phyloP scores from a whole-genome alignment of 345 rosid genomes.

The Arabidopsis suecica region DNA sequence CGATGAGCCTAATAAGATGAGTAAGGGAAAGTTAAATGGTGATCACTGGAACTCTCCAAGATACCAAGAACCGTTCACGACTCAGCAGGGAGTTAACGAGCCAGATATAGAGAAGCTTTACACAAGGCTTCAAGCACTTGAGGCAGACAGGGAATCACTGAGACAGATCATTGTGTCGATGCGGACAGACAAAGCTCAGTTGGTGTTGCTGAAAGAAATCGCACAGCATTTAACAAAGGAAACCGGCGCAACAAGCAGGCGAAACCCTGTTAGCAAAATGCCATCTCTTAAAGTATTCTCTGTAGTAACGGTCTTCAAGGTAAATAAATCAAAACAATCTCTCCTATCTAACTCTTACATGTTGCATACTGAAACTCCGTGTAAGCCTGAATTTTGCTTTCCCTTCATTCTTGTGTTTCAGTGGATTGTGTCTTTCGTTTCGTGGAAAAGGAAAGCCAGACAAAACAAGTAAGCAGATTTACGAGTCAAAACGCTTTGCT shows the following conservation, averaged over 20 bases:
- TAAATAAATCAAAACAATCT: slow-evolving; percentile 28
- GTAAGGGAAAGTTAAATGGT: slow-evolving; percentile 45
- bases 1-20: slow-evolving; percentile 35
- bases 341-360: slow-evolving; percentile 11
- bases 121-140: slow-evolving; percentile 91
- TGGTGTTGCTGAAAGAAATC: slow-evolving; percentile 85
- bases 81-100: slow-evolving; percentile 61
- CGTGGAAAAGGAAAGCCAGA: slow-evolving; percentile 83
- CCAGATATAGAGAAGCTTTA: slow-evolving; percentile 85
- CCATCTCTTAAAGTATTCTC: slow-evolving; percentile 54
- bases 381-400: slow-evolving; percentile 8
- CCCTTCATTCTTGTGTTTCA: slow-evolving; percentile 46
- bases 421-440: slow-evolving; percentile 81
- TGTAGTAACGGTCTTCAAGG: slow-evolving; percentile 75
- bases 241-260: slow-evolving; percentile 57
- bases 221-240: slow-evolving; percentile 89
- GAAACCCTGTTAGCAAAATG: slow-evolving; percentile 51
- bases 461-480: slow-evolving; percentile 71
- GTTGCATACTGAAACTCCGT: slow-evolving; percentile 6
- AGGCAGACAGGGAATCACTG: slow-evolving; percentile 97
- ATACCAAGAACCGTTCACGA: slow-evolving; percentile 42
- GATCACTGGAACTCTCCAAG: slow-evolving; percentile 54
- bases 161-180: slow-evolving; percentile 87
- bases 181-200: slow-evolving; percentile 90
- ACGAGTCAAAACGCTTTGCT: background rate